Conservation (phyloP, 352 stramenopile species). For the Globisporangium perplexum region DNA sequence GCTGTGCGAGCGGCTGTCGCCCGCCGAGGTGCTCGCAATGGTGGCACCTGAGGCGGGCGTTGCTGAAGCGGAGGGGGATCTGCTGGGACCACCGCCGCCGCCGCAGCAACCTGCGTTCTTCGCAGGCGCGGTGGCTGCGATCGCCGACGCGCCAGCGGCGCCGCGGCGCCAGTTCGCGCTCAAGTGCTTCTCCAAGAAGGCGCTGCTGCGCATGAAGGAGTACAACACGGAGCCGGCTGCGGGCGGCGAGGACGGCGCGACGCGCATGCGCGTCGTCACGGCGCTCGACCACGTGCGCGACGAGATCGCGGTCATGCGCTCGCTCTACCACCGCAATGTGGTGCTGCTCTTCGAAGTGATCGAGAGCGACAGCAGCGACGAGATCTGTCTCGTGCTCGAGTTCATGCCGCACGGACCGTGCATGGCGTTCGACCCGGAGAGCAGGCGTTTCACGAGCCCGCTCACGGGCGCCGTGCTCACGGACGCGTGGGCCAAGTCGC, state of each 20-base stretch:
- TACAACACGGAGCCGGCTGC: conserved; percentile 33
- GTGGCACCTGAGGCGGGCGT: neutral
- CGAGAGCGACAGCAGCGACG: conserved; percentile 66
- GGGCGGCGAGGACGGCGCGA: conserved; percentile 3
- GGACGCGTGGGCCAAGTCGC: conserved; percentile 55
- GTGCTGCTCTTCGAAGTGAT: conserved; percentile 90
- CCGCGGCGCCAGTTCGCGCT: conserved; percentile 54
- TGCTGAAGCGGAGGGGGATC: neutral
- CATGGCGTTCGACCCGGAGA: conserved; percentile 71
- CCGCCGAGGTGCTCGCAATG: neutral
- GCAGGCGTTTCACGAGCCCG: conserved; percentile 66
- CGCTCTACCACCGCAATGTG: conserved; percentile 88
- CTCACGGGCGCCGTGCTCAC: conserved; percentile 43
- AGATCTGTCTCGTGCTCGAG: conserved; percentile 85
- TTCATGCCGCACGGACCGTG: conserved; percentile 78
- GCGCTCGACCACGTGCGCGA: conserved; percentile 74
- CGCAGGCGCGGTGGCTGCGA: conserved; percentile 10
- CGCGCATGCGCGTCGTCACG: conserved; percentile 67
- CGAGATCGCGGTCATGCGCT: conserved; percentile 86
- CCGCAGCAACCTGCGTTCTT: conserved; percentile 5
- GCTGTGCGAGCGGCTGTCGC: conserved; percentile 60
- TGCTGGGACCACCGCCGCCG: conserved; percentile 4
- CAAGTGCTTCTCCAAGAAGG: conserved; percentile 84
- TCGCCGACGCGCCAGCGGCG: no score
- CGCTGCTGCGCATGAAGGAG: conserved; percentile 71